Conservation (phyloP, 305 asterid species). For the Plantago lanceolata region DNA sequence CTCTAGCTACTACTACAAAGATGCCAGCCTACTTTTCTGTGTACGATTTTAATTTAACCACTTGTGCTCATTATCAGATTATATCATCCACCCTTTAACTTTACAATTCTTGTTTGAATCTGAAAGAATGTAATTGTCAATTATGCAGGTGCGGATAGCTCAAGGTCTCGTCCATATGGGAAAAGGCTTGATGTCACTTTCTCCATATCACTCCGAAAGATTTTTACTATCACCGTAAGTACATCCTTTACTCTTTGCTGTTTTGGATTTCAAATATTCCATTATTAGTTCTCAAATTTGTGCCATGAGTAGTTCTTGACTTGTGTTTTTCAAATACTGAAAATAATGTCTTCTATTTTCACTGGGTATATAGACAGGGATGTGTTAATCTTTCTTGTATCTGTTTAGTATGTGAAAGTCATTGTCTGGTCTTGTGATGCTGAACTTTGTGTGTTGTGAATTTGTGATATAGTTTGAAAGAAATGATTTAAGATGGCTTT, state of each 20-base stretch:
- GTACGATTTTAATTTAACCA: conserved; percentile 41
- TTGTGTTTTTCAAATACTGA: background rate
- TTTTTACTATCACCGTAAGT: conserved; percentile 80
- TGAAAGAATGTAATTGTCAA: conserved; percentile 8
- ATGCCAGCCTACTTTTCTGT: conserved; percentile 88
- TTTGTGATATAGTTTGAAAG: too few relatives aligned
- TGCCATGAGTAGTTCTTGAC: too few relatives aligned
- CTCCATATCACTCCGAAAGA: conserved; percentile 89
- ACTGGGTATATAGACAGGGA: background rate
- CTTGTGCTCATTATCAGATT: background rate
- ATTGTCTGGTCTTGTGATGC: too few relatives aligned
- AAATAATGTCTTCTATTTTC: background rate
- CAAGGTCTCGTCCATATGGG: conserved; percentile 95
- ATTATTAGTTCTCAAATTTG: background rate
- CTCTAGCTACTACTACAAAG: conserved; percentile 93
- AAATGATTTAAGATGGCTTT: too few relatives aligned
- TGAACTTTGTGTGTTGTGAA: too few relatives aligned
- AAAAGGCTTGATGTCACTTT: conserved; percentile 82
- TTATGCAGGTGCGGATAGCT: conserved; percentile 84
- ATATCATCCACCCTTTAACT: background rate
- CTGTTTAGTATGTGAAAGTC: too few relatives aligned
- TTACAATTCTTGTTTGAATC: background rate
- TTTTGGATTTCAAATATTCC: background rate
- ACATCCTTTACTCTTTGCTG: background rate
- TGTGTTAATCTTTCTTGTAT: too few relatives aligned